phyloP scores from a whole-genome alignment of 2,329 filamentous ascomycete species.

The Curvularia verruculosa region DNA sequence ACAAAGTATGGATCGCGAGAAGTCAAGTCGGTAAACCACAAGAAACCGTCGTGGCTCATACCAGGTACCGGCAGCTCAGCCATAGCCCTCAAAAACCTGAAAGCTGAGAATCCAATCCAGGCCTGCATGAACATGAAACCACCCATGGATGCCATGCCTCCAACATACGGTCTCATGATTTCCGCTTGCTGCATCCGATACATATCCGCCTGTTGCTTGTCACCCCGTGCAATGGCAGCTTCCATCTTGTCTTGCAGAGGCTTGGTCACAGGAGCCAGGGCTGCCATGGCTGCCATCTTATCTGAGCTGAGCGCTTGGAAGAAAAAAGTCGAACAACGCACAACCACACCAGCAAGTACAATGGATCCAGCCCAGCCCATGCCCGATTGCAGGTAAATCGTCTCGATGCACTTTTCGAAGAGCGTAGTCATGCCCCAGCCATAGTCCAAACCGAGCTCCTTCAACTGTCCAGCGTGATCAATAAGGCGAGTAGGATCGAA shows the following conservation, averaged over 20 bases:
- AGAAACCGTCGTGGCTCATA: slow-evolving; percentile 70
- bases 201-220: slow-evolving; percentile 49
- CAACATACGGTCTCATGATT: slow-evolving; percentile 54
- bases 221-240: slow-evolving; percentile 48
- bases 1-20: slow-evolving; percentile 77
- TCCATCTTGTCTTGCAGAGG: slow-evolving; percentile 65
- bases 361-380: slow-evolving; percentile 86
- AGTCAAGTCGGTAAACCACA: slow-evolving; percentile 83
- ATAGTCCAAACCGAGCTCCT: slow-evolving; percentile 82
- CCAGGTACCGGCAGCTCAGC: slow-evolving; percentile 78
- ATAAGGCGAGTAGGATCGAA: slow-evolving; percentile 63
- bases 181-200: slow-evolving; percentile 56
- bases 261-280: slow-evolving; percentile 63
- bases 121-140: slow-evolving; percentile 65
- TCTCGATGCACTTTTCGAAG: slow-evolving; percentile 79
- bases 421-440: slow-evolving; percentile 78
- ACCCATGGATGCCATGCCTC: slow-evolving; percentile 48
- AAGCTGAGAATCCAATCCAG: slow-evolving; percentile 80
- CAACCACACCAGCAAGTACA: slow-evolving; percentile 65
- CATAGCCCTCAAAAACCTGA: slow-evolving; percentile 78
- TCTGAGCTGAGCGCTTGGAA: slow-evolving; percentile 68
- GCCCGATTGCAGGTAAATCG: slow-evolving; percentile 76
- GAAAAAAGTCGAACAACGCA: slow-evolving; percentile 68
- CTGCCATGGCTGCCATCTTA: slow-evolving; percentile 65
- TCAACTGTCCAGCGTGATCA: slow-evolving; percentile 81